Base-by-base conservation (phyloP, 352 stramenopile species). In the Globisporangium cylindrosporum region DNA sequence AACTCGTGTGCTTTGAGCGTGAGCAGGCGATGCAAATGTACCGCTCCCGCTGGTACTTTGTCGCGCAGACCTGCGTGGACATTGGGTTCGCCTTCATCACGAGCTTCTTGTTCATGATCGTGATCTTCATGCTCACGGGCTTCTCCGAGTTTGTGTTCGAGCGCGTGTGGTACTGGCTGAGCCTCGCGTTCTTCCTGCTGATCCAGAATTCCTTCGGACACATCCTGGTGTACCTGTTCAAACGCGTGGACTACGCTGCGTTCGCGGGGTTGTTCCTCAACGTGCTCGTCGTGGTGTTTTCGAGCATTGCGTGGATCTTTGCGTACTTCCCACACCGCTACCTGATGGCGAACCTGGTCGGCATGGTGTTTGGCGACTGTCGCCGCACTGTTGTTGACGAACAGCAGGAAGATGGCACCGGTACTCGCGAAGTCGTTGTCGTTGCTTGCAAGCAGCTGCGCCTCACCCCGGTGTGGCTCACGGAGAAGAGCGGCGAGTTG, bases 21-120 rank as follows among this genome's bases (percentile, higher is more conserved):
- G 89, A 97, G 64, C 83, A 88, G 56, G 76, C 80, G 27, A 75
- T 83, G 15, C 55, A 79, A 27, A 91, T 92, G 76, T 97, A 97
- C 61, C 65, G 78, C 43, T 63, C 79, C n/a, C 60, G 51, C 15
- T 73, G 81, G 46, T 86, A 95, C 59, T 73, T 68, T 22, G 32
- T 89, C 15, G 75, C 86, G 8, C 84, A 84, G 54, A 86, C 75
- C 18, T 29, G 96, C 38, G 72, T 78, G 9, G 91, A 97, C 73
- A 43, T 70, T 1, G 48, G 57, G 20, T 53, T 78, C 34, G 53
- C 70, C 4, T 62, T 79, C 25, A 22, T 59, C 9, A 48, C 34
- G 18, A 71, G 61, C 22, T 54, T 69, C 8, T 20, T 75, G 36
- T 78, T 76, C 59, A 64, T 57, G 38, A 24, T 69, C 57, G 69